Conservation (phyloP, 352 stramenopile genomes). For the Detonula confervacea region DNA sequence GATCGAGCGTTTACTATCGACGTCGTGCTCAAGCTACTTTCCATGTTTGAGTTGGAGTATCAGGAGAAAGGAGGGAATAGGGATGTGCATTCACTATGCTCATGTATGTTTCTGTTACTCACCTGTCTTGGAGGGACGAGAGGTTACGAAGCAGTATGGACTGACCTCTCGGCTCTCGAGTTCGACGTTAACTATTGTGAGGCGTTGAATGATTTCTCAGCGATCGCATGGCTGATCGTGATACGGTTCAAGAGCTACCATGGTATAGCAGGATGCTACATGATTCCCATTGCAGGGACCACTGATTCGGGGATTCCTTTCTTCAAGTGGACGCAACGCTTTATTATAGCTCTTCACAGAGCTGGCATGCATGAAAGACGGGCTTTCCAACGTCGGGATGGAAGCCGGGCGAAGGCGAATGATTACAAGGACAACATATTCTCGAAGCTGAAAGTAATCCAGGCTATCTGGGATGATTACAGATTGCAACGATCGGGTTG, state of each 20-base stretch:
- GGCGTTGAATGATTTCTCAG: not conserved
- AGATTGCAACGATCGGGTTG: not conserved
- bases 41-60: not conserved
- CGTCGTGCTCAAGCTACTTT: not conserved
- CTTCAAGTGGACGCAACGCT: constrained; percentile 8
- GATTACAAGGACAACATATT: not conserved
- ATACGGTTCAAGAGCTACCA: not conserved
- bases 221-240: not conserved
- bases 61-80: not conserved
- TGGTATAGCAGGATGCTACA: not conserved
- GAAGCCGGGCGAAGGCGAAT: not conserved
- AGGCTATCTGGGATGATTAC: not conserved
- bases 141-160: not conserved
- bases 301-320: constrained; percentile 5
- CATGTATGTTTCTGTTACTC: not conserved
- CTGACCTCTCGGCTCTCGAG: not conserved
- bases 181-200: constrained; percentile 7
- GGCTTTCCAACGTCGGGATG: not conserved
- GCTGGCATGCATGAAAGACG: not conserved
- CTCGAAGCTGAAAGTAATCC: not conserved
- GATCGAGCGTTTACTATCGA: constrained; percentile 2
- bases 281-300: not conserved
- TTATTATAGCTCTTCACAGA: not conserved
- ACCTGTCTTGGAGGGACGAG: not conserved
- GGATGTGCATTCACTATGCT: not conserved